Base-by-base conservation (phyloP, 1,284 basidiomycete species). In the Vanrija pseudolonga region DNA sequence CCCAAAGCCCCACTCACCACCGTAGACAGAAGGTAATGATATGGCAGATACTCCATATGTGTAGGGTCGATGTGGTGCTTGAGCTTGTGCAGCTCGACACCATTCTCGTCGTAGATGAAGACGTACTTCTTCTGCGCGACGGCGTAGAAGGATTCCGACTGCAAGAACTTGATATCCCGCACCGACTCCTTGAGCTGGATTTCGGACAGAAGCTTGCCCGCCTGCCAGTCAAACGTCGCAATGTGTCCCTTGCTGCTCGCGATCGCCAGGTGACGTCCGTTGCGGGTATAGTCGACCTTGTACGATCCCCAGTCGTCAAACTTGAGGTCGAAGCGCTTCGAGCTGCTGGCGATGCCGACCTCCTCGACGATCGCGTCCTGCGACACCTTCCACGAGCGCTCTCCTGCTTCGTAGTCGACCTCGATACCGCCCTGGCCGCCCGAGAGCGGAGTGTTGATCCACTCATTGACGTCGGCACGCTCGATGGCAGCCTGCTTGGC, bases 81-180 rank as follows among this genome's bases (percentile, higher is more conserved):
- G 66, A 78, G 64, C 57, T 76, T 76, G 59, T 98, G 95, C 23
- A 99, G 77, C 75, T 98, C 96, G 22, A 96, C 87, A 17, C 96
- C 95, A 62, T 92, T 85, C 45, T 86, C 83, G 76, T 98, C 96
- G 69, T 98, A 98, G 55, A 98, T 93, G 77, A 90, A 98, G 18
- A 89, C 89, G 70, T 96, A 92, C 80, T 94, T 91, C 75, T 92
- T 91, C 76, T 98, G 95, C 0, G 95, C 95, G 14, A 96, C 93
- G 3, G 95, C 96, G 69, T 89, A 93, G 77, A 88, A 90, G 0
- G 87, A 86, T 53, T 95, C 88, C 67, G 94, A 90, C 71, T 98
- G 94, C 11, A 99, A 78, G 74, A 94, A 98, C 86, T 89, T 91
- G 74, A 98, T 88, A 72, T 97, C 94, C 61, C 92, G 66, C 65